These are phyloP conservation scores for Oropetium thomaeum DNA, from an alignment of 176 grass and related monocot genomes.

Conservation along the genomic window DNA sequence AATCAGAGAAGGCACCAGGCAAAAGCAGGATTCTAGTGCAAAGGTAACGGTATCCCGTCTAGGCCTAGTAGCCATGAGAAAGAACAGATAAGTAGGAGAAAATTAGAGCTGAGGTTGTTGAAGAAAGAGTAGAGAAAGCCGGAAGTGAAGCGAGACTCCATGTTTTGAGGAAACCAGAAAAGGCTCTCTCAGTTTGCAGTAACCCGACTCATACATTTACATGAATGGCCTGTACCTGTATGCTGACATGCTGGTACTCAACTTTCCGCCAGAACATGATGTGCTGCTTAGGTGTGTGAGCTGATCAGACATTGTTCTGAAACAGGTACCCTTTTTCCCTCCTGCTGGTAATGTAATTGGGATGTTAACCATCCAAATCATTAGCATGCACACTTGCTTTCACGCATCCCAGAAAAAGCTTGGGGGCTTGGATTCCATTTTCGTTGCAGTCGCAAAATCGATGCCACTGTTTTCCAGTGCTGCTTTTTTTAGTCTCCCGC, in stretches of 20 bases:
- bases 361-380: background rate
- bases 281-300: background rate
- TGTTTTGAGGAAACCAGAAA: slow-evolving; percentile 12
- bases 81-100: background rate
- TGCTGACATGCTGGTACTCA: background rate
- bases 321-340: background rate
- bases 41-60: background rate
- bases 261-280: background rate
- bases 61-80: background rate
- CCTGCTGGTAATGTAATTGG: background rate
- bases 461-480: background rate
- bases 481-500: slow-evolving; percentile 25
- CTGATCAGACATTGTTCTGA: background rate
- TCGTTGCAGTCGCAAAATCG: slow-evolving; percentile 7
- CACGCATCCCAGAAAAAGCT: background rate
- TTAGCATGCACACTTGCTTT: background rate
- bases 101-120: background rate
- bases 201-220: too few species aligned
- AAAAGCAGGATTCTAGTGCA: background rate
- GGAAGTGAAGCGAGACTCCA: background rate
- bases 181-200: background rate
- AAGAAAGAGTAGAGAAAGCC: background rate
- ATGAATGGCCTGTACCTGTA: too few species aligned
- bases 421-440: slow-evolving; percentile 32
- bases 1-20: background rate